Percentiles rank a stretch among this genome's conserved stretches.
phyloP scores from a whole-genome alignment of 129 eudicot genomes.

The Centaurea solstitialis region DNA sequence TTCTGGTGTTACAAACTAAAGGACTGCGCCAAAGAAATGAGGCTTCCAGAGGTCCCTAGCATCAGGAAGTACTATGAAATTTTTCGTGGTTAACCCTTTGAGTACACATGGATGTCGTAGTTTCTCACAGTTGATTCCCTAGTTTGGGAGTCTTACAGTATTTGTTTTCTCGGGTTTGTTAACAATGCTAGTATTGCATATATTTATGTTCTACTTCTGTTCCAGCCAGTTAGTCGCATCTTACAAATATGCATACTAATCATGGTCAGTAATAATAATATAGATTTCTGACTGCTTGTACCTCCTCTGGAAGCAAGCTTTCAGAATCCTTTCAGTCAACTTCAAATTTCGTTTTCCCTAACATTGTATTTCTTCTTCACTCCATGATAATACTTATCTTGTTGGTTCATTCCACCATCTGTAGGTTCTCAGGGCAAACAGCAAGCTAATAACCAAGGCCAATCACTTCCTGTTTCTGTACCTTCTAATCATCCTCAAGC shows the following conservation, averaged over 20 bases:
- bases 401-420: background rate
- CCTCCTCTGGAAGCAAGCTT: background rate
- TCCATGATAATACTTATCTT: background rate
- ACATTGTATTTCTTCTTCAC: background rate
- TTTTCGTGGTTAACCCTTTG: background rate
- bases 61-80: background rate
- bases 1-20: background rate
- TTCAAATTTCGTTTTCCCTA: background rate
- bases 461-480: conserved; percentile 36
- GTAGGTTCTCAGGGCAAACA: conserved; percentile 43
- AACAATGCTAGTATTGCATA: background rate
- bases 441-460: conserved; percentile 44
- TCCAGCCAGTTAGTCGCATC: background rate
- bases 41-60: background rate
- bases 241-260: background rate
- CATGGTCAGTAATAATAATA: background rate
- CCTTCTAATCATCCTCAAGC: conserved; percentile 32
- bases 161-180: background rate
- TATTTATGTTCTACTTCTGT: background rate
- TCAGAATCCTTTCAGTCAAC: background rate
- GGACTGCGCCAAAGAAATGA: background rate
- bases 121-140: background rate
- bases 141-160: background rate
- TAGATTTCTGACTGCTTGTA: background rate
- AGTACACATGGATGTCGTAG: background rate